Base-by-base conservation (phyloP, 2,329 filamentous ascomycete genomes). In the Sarocladium strictum region DNA sequence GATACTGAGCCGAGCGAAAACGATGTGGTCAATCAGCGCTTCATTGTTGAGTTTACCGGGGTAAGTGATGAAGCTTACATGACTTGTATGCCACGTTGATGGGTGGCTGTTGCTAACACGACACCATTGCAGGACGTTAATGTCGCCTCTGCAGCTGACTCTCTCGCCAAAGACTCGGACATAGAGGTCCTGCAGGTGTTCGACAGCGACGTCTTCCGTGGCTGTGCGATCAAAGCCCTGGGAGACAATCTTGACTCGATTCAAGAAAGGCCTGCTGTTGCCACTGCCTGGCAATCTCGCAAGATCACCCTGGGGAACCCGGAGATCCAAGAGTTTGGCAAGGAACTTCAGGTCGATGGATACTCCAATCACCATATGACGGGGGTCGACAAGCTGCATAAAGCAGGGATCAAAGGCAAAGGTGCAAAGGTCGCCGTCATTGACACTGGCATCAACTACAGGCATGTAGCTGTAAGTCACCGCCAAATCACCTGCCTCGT, bases 401-500 rank as follows among this genome's bases (percentile, higher is more conserved):
- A 61, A 17, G 59, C 60, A 15, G 71, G 71, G 2, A 65, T 72
- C 17, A 60, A 64, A 10, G 72, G 72, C 2, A 67, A 67, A 37
- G 70, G 69, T 1, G 67, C 64, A 14, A 72, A 63, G 29, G 61
- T 74, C 33, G 71, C 70, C 9, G 61, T 74, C 24, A 66, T 74
- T 35, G 71, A 74, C 53, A 70, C 69, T 1, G 71, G 71, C 0
- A 61, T 73, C 26, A 69, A 72, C 51, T 73, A 73, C 47, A 67
- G 62, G 1, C 71, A 74, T 49, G 61, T 64, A 54, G 67, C 70
- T 27, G 69, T 71, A 57, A 47, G 59, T 55, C 9, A 14, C 5
- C 1, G 2, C 29, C 17, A 33, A n/a, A 19, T 17, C 19, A 24
- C n/a, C 32, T 33, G 9, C 32, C 32, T 15, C 15, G 32, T 33